Percentiles rank a stretch among this genome's conserved stretches.
phyloP scores from a whole-genome alignment of 2,329 filamentous ascomycete genomes.

The Arthrobotrys entomopaga region DNA sequence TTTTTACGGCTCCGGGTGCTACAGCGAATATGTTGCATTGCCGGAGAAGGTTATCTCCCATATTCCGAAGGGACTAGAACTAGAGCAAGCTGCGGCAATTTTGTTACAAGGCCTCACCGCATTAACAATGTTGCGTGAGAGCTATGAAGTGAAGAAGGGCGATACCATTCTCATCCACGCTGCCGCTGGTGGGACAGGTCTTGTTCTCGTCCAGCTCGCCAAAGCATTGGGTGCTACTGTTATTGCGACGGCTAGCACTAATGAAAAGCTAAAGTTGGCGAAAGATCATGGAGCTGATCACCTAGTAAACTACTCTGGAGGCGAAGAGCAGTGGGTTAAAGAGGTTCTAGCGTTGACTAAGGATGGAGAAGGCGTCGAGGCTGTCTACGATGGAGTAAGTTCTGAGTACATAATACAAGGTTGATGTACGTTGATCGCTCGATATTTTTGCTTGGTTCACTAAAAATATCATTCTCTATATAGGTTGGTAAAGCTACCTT shows the following conservation, averaged over 20 bases:
- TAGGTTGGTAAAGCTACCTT: conserved; percentile 81
- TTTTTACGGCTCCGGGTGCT: conserved; percentile 70
- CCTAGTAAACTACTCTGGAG: conserved; percentile 74
- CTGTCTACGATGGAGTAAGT: conserved; percentile 78
- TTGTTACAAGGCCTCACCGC: conserved; percentile 87
- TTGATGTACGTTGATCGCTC: background rate
- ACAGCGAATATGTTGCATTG: conserved; percentile 70
- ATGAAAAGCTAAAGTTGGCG: conserved; percentile 77
- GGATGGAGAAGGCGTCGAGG: conserved; percentile 75
- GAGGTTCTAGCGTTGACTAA: conserved; percentile 75
- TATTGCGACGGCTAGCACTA: conserved; percentile 80
- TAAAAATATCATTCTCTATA: background rate
- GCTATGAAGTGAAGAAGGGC: conserved; percentile 74
- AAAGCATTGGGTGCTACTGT: conserved; percentile 76
- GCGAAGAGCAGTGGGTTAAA: conserved; percentile 67
- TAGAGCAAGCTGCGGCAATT: conserved; percentile 73
- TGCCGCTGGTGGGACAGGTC: conserved; percentile 82
- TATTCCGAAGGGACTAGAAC: conserved; percentile 72
- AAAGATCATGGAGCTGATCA: conserved; percentile 76
- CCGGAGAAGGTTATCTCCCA: conserved; percentile 69
- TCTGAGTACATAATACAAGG: too few relatives aligned
- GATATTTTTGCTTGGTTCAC: background rate
- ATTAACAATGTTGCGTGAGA: conserved; percentile 79
- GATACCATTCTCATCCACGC: conserved; percentile 88
- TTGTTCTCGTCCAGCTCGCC: conserved; percentile 76